Percentiles rank a stretch among this genome's conserved stretches.
These are phyloP conservation scores for Pisolithus sp. DNA, from an alignment of 768 basidiomycete genomes.

Conservation along the genomic window DNA sequence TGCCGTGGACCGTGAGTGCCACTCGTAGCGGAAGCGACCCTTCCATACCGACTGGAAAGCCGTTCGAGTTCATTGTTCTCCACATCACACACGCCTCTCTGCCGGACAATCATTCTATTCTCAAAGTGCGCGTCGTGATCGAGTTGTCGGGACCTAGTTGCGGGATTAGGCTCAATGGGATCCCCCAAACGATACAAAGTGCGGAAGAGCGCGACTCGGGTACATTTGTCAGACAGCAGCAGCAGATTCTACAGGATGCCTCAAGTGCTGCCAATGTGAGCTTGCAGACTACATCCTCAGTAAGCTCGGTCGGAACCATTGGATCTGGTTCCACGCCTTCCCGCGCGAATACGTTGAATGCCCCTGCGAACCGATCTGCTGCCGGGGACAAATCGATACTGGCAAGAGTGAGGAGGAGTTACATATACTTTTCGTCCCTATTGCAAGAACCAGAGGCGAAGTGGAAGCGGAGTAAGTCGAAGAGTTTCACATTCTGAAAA, in stretches of 20 bases:
- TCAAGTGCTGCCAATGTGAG: constrained; percentile 63
- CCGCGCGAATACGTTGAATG: constrained; percentile 29
- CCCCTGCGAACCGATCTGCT: constrained; percentile 42
- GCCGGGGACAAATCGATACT: constrained; percentile 79
- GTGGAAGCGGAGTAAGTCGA: constrained; percentile 76
- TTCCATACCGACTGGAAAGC: constrained; percentile 28
- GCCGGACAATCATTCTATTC: constrained; percentile 65
- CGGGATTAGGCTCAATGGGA: constrained; percentile 82
- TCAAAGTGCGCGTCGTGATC: constrained; percentile 74
- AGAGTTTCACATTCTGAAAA: constrained; percentile 5
- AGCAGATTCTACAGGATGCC: constrained; percentile 61
- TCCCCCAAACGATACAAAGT: constrained; percentile 60
- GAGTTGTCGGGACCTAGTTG: constrained; percentile 74
- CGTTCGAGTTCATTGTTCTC: constrained; percentile 51
- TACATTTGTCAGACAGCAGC: constrained; percentile 42
- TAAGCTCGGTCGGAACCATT: constrained; percentile 43
- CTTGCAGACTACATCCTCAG: constrained; percentile 59
- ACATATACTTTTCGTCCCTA: constrained; percentile 96
- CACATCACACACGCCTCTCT: constrained; percentile 68
- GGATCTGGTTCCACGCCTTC: constrained; percentile 27
- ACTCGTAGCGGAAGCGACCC: constrained; percentile 35
- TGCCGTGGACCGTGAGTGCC: constrained; percentile 69
- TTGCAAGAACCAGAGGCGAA: constrained; percentile 97
- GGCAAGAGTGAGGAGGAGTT: constrained; percentile 82
- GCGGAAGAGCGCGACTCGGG: constrained; percentile 63